Conservation (phyloP, 2,329 filamentous ascomycete species). For the Talaromyces rugulosus region DNA sequence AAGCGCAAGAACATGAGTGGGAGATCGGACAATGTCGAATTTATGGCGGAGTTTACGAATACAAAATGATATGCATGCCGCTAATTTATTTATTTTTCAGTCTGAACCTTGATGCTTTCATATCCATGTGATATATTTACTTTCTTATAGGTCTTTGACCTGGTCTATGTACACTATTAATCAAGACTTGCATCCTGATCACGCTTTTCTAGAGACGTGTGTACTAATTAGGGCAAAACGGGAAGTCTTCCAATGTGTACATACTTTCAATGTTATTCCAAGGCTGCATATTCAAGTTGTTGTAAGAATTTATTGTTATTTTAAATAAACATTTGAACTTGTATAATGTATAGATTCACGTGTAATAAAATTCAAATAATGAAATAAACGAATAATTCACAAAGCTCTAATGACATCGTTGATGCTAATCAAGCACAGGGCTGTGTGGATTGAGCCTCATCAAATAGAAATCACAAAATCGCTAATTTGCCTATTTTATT, state of each 20-base stretch:
- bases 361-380: background rate
- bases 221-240: background rate
- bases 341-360: background rate
- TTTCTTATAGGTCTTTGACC: background rate
- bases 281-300: background rate
- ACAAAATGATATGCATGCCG: background rate
- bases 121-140: background rate
- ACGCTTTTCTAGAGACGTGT: background rate
- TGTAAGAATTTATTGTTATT: background rate
- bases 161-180: background rate
- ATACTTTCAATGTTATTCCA: background rate
- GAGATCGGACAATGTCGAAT: background rate
- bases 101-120: background rate
- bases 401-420: background rate
- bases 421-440: background rate
- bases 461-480: background rate
- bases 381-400: background rate
- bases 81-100: background rate
- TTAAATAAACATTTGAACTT: background rate
- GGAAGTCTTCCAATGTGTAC: background rate
- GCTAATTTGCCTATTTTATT: background rate
- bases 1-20: background rate
- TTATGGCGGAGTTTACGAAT: background rate
- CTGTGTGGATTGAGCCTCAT: background rate
- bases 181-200: background rate